Evolutionary conservation across 169 alveolate species (phyloP), one percentile per base, ranked within the genome.

Genomic region (Plasmodium billcollinsi): DNA sequence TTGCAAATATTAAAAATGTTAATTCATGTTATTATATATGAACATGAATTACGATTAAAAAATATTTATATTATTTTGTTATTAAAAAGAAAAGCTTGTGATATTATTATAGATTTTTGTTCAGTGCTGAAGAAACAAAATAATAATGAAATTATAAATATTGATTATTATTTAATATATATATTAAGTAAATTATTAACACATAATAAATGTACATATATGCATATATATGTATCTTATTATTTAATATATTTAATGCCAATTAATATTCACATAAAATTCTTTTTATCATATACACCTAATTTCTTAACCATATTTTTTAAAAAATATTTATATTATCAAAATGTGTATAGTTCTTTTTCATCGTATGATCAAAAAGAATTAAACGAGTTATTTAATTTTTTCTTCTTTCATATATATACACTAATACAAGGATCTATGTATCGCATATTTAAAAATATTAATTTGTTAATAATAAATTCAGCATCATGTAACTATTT

Each of bases 191-290:
- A 80, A 80, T 80, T 80, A 80, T 56, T 80, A 61, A 80, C 90
- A 18, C 90, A 80, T 67, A 67, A 61, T 8, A 80, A 80, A 67
- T 80, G 90, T 67, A 80, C 90, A 45, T 80, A 80, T 56, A 80
- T 80, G 74, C 90, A 80, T 54, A 80, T 80, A 26, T 80, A 80
- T 61, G 73, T 67, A 56, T 80, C 90, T 5, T 80, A 80, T 21
- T 80, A 80, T 54, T 67, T 80, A 62, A 66, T 80, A 5, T 80
- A 80, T 80, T 80, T 80, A 67, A 80, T 80, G 90, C 90, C 90
- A 26, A 52, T 80, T 15, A 67, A 80, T 67, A 56, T 80, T 33
- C 90, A 80, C 73, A 39, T 80, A 24, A 80, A 80, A 33, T 80
- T 80, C 54, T 80, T 80, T 50, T 54, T 80, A 67, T 71, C 90